Base-by-base conservation (phyloP, 2,329 filamentous ascomycete species). In the Myrmaecium sp. region DNA sequence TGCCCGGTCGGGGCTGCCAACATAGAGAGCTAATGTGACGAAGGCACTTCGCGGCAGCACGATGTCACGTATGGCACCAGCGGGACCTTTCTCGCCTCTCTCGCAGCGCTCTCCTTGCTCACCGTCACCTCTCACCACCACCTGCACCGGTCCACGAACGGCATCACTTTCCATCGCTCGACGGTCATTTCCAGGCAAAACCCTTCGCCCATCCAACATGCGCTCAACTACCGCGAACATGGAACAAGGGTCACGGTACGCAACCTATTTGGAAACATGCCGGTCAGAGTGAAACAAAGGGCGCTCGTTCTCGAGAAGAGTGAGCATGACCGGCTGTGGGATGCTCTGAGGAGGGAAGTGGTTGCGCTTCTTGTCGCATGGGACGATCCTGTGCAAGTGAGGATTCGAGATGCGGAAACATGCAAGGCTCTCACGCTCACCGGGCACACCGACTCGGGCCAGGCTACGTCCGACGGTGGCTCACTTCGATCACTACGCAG, bases 221-320 rank as follows among this genome's bases (percentile, higher is more conserved):
- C 62, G 25, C 40, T 80, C 5, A 39, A 60, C 6, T 55, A 52
- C 18, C 64, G 62, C 30, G 47, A 57, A 12, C 70, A 80, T 53
- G 86, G 86, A 4, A 93, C 84, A 0, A 66, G 69, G 15, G 71
- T 86, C 2, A 64, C 64, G 0, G 75, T 92, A 5, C 69, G 74
- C 30, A 74, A 93, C 46, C 57, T 94, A 1, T 95, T 94, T 51
- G 83, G 84, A 0, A 77, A 74, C 31, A 80, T 94, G 69, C 83
- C 86, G 0, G 86, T 94, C 8, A 72, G 86, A 9, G 74, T 91
- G 14, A 92, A 89, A 45, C 78, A 83, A 39, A 67, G 83, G 34
- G 67, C 67, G 0, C 38, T 70, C 3, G 52, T 35, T 47, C 60
- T 20, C 56, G 69, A 40, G 61, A 60, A 31, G 7, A 43, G 57